These are phyloP conservation scores for Lentinula novae-zelandiae DNA, from an alignment of 1,284 basidiomycete species.

Conservation along the genomic window DNA sequence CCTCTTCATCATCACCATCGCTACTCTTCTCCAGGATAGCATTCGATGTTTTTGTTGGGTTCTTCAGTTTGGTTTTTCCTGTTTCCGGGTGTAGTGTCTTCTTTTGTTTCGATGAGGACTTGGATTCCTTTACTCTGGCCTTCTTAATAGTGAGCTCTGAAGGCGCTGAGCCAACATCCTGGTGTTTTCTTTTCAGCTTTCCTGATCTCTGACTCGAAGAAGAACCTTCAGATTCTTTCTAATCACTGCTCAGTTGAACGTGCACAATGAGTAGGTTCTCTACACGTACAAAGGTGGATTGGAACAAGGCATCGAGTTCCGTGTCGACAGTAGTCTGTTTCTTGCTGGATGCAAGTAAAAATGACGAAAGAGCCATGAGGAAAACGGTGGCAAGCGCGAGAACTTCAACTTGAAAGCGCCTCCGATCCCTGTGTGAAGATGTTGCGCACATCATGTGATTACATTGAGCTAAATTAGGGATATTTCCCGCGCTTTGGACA, in stretches of 20 bases:
- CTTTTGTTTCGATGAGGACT: not conserved
- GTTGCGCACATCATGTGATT: too few species aligned
- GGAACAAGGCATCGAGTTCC: constrained; percentile 13
- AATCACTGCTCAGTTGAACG: not conserved
- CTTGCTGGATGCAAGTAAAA: not conserved
- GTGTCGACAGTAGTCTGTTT: constrained; percentile 2
- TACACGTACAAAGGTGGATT: not conserved
- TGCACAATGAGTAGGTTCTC: not conserved
- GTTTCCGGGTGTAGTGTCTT: too few species aligned
- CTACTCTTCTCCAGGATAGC: not conserved
- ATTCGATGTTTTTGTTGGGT: not conserved
- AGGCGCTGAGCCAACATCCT: not conserved
- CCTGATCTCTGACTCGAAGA: not conserved
- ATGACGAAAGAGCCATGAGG: constrained; percentile 11
- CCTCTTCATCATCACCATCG: constrained; percentile 14
- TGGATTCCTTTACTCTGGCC: not conserved
- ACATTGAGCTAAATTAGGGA: too few species aligned
- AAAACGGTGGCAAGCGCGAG: too few species aligned
- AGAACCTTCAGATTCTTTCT: not conserved
- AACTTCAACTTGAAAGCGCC: too few species aligned
- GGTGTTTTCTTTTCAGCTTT: not conserved
- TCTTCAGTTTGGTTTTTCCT: not conserved
- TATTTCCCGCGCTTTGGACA: too few species aligned
- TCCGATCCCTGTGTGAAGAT: too few species aligned
- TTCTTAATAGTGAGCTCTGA: not conserved